Evolutionary conservation across 1,284 basidiomycete species (phyloP).

Genomic region (Xerocomus amazonicus): DNA sequence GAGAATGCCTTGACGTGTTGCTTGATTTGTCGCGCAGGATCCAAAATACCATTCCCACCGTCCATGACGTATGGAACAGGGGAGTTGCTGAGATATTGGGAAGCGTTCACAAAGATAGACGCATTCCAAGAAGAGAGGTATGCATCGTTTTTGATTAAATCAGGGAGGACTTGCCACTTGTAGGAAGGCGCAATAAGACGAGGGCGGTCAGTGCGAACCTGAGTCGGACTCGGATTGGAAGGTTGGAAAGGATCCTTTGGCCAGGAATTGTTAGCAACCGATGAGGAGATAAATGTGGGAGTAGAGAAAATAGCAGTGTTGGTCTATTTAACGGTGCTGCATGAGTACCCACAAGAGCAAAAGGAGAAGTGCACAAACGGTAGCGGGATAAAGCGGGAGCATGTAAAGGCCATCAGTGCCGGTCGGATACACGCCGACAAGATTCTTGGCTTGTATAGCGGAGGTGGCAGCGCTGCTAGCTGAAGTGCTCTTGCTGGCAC

Average conservation of each 20-base stretch:
- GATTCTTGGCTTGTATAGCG: slow-evolving; percentile 57
- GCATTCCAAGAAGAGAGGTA: slow-evolving; percentile 90
- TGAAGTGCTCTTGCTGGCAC: slow-evolving; percentile 43
- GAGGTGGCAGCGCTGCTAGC: slow-evolving; percentile 43
- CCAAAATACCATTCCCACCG: slow-evolving; percentile 88
- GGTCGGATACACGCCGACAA: slow-evolving; percentile 66
- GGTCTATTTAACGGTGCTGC: slow-evolving; percentile 49
- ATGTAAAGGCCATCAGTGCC: slow-evolving; percentile 71
- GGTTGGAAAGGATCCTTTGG: slow-evolving; percentile 73
- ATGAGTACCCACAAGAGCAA: background rate
- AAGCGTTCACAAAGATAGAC: slow-evolving; percentile 89
- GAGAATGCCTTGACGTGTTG: slow-evolving; percentile 89
- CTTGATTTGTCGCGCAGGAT: slow-evolving; percentile 89
- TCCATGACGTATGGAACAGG: slow-evolving; percentile 78
- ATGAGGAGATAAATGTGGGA: slow-evolving; percentile 66
- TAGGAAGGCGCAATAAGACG: slow-evolving; percentile 88
- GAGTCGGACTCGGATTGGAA: slow-evolving; percentile 52
- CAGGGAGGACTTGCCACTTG: slow-evolving; percentile 85
- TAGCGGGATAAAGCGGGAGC: slow-evolving; percentile 85
- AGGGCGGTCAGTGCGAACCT: slow-evolving; percentile 77
- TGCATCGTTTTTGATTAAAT: slow-evolving; percentile 79
- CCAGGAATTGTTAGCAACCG: slow-evolving; percentile 58
- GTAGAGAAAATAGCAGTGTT: slow-evolving; percentile 71
- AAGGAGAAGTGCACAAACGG: slow-evolving; percentile 50
- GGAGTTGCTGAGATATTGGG: slow-evolving; percentile 56